Evolutionary conservation across 176 grass and related monocot genomes (phyloP), one percentile per base, ranked within the genome.

Genomic region (Eleusine coracana): DNA sequence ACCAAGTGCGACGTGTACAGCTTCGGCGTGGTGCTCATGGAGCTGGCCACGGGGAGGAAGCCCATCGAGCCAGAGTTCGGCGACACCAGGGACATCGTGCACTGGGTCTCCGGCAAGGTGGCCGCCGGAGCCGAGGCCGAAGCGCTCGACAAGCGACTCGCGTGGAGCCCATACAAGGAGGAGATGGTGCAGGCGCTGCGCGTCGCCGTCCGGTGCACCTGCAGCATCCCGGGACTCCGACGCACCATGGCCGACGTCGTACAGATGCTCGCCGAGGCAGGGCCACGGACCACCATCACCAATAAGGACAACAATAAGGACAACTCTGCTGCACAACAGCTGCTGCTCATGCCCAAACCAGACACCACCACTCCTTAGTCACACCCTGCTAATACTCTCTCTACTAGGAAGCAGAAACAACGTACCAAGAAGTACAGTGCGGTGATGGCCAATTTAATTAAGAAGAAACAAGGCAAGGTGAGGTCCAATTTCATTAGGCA

Each of bases 211-310:
- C 87, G 93, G 0, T 99, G 96, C 87, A 94, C 96, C 10, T 96
- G 85, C 91, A 95, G 87, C 87, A 84, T 85, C 74, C 91, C 96
- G 0, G 10, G 49, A 0, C 74, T 92, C 2, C 96, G 96, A 31
- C 96, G 93, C 4, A 77, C 93, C 80, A 99, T 99, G 96, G 94
- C 90, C 83, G 96, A 99, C 75, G 96, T 99, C 41, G 87, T 99
- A 3, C 96, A 93, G 88, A 90, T 96, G 81, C 89, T 99, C 45
- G 85, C 86, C 15, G 96, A 96, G 71, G 87, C 78, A 0, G 87
- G 82, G 0, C 93, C 89, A 6, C 83, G 81, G 25, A 59, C 81
- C 0, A 59, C 89, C 54, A n/a, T n/a, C n/a, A n/a, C n/a, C n/a
- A n/a, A n/a, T n/a, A 90, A 90, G 74, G 51, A 82, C 74, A 52